Evolutionary conservation across 257 asterid species (phyloP).

Genomic region (Gentiana macrophylla): DNA sequence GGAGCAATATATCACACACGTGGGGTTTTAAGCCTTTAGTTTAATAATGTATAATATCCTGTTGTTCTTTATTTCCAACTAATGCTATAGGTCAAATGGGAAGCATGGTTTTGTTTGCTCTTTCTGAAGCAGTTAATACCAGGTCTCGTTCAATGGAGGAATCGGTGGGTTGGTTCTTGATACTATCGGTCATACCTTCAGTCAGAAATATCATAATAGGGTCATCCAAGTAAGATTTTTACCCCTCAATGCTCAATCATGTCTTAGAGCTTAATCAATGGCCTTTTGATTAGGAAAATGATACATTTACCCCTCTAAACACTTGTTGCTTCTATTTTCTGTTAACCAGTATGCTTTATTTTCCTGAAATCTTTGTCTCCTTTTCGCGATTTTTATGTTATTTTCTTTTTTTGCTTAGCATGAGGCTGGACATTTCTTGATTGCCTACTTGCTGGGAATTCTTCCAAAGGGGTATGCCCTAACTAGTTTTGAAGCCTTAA

Average conservation of each 20-base stretch:
- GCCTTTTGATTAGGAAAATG: not conserved
- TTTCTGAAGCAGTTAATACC: conserved; percentile 25
- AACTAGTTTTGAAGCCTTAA: conserved; percentile 85
- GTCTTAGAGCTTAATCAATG: too few species aligned
- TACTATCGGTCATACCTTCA: conserved; percentile 72
- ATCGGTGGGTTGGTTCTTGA: conserved; percentile 81
- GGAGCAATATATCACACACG: too few species aligned
- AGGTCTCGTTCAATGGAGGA: conserved; percentile 83
- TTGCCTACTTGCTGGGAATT: conserved; percentile 89
- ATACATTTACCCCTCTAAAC: not conserved
- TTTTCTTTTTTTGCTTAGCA: conserved; percentile 41
- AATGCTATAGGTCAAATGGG: not conserved
- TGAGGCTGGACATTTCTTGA: conserved; percentile 97
- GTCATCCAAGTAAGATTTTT: conserved; percentile 61
- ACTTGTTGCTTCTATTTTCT: not conserved
- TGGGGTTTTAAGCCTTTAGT: not conserved
- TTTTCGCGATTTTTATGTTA: conserved; percentile 11
- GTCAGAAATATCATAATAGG: conserved; percentile 85
- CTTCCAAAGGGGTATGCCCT: conserved; percentile 78
- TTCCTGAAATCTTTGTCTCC: not conserved
- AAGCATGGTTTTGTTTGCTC: not conserved
- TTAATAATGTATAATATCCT: not conserved
- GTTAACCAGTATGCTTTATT: not conserved
- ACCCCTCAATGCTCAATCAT: conserved; percentile 3
- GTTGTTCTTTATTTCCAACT: not conserved